Base-by-base conservation (phyloP, 2,329 filamentous ascomycete genomes). In the Fusarium annulatum region DNA sequence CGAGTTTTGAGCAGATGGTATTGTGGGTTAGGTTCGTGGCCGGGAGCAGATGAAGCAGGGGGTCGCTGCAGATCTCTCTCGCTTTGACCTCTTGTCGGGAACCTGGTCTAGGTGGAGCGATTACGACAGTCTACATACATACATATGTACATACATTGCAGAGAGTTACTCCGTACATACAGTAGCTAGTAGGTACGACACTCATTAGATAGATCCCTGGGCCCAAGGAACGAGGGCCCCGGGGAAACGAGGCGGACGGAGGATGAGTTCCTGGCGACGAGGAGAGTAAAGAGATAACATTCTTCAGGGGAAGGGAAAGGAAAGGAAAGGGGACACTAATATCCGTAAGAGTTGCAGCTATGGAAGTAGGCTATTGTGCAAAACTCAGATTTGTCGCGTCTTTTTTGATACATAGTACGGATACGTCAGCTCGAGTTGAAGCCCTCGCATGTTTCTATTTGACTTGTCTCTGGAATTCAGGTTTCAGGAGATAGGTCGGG, bases 21-120 rank as follows among this genome's bases (percentile, higher is more conserved):
- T 43, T 36, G 61, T 45, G 48, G 60, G 39, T 58, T 60, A 49
- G 30, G 56, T 59, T 57, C 41, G 23, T 48, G 55, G 15, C 30
- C 15, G 23, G n/a, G 19, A 21, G 41, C 30, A 56, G 30, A 38
- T 52, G 45, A 39, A 33, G 38, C 57, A 56, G 58, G 64, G 65
- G 60, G 19, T 28, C 61, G 36, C 63, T 56, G 73, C 64, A 70
- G 73, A 75, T 75, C 71, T 55, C 65, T 74, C 61, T 55, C 57
- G 68, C 71, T 63, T 63, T 66, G 56, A 64, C 57, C 65, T 45
- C 52, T 61, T 43, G 23, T 34, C 28, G 23, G 34, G 26, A 19
- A 26, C 55, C 59, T 23, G 16, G 36, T 21, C 28, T 36, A 26
- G 38, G 19, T 45, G 28, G 34, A 49, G 52, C 49, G 36, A 66